A percentile compares a stretch with the other conserved stretches of the same genome.
Conservation (phyloP, 164 flowering plant species). For the Kingdonia uniflora region DNA sequence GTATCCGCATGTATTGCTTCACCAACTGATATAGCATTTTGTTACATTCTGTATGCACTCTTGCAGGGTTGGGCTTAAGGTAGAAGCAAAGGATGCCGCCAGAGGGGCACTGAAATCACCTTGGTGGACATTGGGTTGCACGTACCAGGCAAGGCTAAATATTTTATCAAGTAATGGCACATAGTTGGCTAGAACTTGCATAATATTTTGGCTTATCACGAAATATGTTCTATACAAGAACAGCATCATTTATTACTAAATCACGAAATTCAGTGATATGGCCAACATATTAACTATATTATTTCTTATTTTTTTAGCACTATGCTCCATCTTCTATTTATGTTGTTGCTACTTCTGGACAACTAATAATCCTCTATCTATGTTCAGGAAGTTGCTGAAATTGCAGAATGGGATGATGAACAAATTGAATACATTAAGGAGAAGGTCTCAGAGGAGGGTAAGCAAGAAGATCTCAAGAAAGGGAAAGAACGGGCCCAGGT, state of each 20-base stretch:
- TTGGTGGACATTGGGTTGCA: constrained; percentile 97
- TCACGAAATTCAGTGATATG: no score
- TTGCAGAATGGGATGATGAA: constrained; percentile 89
- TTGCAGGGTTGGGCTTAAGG: constrained; percentile 66
- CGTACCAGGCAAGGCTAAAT: constrained; percentile 38
- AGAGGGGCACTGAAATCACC: constrained; percentile 84
- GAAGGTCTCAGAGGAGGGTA: constrained; percentile 69
- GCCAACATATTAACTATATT: no score
- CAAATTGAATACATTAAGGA: constrained; percentile 73
- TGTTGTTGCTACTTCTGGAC: constrained; percentile 3
- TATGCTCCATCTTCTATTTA: not conserved
- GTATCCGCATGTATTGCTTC: not conserved
- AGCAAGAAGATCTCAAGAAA: constrained; percentile 61
- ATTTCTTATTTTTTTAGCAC: no score
- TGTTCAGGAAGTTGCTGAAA: constrained; percentile 66
- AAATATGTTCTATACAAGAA: no score
- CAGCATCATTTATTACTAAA: no score
- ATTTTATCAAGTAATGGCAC: no score
- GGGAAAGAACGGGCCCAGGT: constrained; percentile 87
- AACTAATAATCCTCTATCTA: constrained; percentile 2
- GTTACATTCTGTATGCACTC: not conserved
- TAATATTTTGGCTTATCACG: no score
- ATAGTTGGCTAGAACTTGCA: no score
- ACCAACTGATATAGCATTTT: not conserved
- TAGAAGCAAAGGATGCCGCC: constrained; percentile 92